phyloP scores from a whole-genome alignment of 139 green algal genomes.

The Closterium sp. region DNA sequence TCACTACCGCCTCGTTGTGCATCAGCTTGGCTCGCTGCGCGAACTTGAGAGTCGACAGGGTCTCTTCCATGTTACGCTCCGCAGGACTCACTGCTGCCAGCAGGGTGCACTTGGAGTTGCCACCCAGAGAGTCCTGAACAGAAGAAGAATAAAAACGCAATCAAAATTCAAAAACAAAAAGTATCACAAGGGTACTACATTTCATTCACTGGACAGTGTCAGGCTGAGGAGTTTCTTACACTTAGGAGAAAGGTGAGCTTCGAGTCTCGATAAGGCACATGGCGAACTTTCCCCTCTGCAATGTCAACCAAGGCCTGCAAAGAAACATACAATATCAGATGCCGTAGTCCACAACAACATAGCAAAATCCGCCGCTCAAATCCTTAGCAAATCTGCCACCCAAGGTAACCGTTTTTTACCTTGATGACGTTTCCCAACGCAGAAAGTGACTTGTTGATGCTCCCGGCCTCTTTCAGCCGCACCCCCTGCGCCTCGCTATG shows the following conservation, averaged over 20 bases:
- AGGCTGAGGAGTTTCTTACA: slow-evolving; percentile 47
- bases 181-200: no score
- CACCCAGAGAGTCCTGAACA: slow-evolving; percentile 57
- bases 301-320: slow-evolving; percentile 56
- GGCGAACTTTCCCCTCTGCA: slow-evolving; percentile 58
- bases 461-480: slow-evolving; percentile 85
- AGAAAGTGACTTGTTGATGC: slow-evolving; percentile 95
- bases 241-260: slow-evolving; percentile 95
- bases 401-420: background rate
- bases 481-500: slow-evolving; percentile 70
- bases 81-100: slow-evolving; percentile 63
- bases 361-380: background rate
- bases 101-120: slow-evolving; percentile 63
- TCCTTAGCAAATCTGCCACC: no score
- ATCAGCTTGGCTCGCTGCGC: slow-evolving; percentile 79
- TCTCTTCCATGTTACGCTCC: slow-evolving; percentile 51
- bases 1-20: slow-evolving; percentile 78
- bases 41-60: slow-evolving; percentile 65
- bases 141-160: background rate
- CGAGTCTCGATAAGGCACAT: slow-evolving; percentile 96
- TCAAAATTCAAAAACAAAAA: background rate
- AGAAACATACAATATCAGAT: slow-evolving; percentile 25
- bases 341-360: background rate
- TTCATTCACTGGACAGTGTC: no score
- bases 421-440: slow-evolving; percentile 93